Evolutionary conservation across 2,329 filamentous ascomycete genomes (phyloP), one percentile per base, ranked within the genome.

Genomic region (Pestalotiopsis sp.): DNA sequence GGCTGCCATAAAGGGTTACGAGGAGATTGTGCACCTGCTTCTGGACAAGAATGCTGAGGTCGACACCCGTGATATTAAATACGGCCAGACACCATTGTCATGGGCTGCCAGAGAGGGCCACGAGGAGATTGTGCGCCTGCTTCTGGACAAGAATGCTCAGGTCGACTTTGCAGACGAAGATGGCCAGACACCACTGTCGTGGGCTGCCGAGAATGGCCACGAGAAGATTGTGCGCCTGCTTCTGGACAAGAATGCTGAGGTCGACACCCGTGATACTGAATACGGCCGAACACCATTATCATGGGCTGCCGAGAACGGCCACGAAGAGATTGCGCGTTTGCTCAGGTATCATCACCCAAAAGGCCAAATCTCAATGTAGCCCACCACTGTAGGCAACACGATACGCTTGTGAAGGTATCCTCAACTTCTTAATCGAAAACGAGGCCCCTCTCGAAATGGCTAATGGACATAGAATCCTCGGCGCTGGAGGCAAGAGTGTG

Each of bases 231-330:
- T 63, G 27, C 60, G 36, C n/a, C 14, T 63, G 60, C 60, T 63
- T 23, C 12, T 63, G 3, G 38, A 64, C 5, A 49, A 49, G 13
- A 38, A 38, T 3, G 61, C 61, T 49, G 3, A 12, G 9, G 4
- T 81, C 4, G 71, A 73, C 13, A 9, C 11, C 23, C 1, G 9
- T 45, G 61, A 64, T 38, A 49, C 23, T 25, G 23, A 49, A n/a
- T 66, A 70, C 0, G 77, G 78, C 0, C 77, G 78, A 20, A 82
- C 81, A 1, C 81, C 81, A 0, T 64, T 83, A n/a, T 49, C 38
- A 36, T 23, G n/a, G n/a, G 39, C n/a, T 27, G 61, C 61, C 6
- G 6, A 12, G 3, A 6, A 25, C 5, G 61, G 39, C 14, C 36
- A 45, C n/a, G 25, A 20, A 38, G 61, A 20, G 17, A 4, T 62